A percentile compares a stretch with the other conserved stretches of the same genome.
Evolutionary conservation across 1,284 basidiomycete species (phyloP).

Genomic region (Leccinum subrobustum): DNA sequence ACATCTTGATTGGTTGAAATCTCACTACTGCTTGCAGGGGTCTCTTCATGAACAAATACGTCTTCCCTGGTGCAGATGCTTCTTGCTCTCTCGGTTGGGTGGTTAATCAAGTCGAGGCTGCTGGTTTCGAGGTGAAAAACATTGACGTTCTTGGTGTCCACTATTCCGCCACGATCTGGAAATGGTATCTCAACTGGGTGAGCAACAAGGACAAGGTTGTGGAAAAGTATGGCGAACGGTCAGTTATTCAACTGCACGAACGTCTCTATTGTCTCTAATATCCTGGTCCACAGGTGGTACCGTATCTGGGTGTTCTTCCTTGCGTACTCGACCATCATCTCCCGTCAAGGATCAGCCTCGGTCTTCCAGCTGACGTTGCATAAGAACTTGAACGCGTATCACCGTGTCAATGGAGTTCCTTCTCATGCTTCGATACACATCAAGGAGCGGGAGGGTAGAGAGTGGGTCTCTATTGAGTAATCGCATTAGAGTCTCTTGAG

Average conservation of each 20-base stretch:
- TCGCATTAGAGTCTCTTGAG: neutral
- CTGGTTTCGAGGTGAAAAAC: slow-evolving; percentile 96
- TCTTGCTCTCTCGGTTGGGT: slow-evolving; percentile 96
- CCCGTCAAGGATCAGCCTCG: slow-evolving; percentile 81
- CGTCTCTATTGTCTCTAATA: neutral
- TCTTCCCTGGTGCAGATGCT: slow-evolving; percentile 98
- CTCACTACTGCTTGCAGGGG: slow-evolving; percentile 47
- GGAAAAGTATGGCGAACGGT: slow-evolving; percentile 85
- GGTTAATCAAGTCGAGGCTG: slow-evolving; percentile 80
- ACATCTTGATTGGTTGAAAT: neutral
- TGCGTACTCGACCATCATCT: slow-evolving; percentile 74
- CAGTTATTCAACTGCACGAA: neutral
- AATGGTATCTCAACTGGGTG: slow-evolving; percentile 97
- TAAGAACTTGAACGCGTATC: slow-evolving; percentile 96
- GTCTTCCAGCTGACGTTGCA: slow-evolving; percentile 96
- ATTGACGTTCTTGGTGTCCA: slow-evolving; percentile 97
- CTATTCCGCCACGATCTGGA: slow-evolving; percentile 92
- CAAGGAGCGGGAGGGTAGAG: slow-evolving; percentile 33
- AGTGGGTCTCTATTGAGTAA: slow-evolving; percentile 31
- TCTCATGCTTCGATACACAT: slow-evolving; percentile 77
- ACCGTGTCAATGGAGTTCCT: slow-evolving; percentile 78
- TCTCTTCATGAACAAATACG: slow-evolving; percentile 93
- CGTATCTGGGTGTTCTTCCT: slow-evolving; percentile 91
- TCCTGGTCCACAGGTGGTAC: slow-evolving; percentile 55
- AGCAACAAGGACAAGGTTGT: slow-evolving; percentile 86